Evolutionary conservation across 1,284 basidiomycete genomes (phyloP).

Genomic region (Apiotrichum sp.): DNA sequence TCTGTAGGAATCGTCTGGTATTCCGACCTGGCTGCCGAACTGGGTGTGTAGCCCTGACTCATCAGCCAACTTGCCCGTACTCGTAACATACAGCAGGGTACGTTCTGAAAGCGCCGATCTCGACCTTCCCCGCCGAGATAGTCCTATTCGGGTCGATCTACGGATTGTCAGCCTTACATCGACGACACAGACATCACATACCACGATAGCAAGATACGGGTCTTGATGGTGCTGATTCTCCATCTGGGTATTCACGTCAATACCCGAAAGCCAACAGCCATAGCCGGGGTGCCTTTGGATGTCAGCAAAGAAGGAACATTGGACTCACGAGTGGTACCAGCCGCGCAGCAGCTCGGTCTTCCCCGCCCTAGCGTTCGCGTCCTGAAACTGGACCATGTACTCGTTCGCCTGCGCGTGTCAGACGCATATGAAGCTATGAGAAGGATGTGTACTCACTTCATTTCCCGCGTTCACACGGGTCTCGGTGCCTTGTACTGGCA

Average conservation of each 20-base stretch:
- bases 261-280: slow-evolving; percentile 94
- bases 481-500: slow-evolving; percentile 98
- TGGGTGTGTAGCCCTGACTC: slow-evolving; percentile 66
- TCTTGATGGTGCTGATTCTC: slow-evolving; percentile 92
- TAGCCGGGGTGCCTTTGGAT: slow-evolving; percentile 72
- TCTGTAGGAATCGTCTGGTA: slow-evolving; percentile 90
- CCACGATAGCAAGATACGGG: slow-evolving; percentile 95
- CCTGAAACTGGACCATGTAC: slow-evolving; percentile 94
- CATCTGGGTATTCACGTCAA: slow-evolving; percentile 92
- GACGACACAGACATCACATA: slow-evolving; percentile 47
- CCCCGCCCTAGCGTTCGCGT: slow-evolving; percentile 69
- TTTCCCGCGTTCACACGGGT: slow-evolving; percentile 94
- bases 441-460: slow-evolving; percentile 50
- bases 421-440: not conserved
- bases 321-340: slow-evolving; percentile 83
- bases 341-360: slow-evolving; percentile 84
- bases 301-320: not conserved
- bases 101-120: slow-evolving; percentile 96
- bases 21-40: slow-evolving; percentile 60
- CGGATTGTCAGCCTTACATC: not conserved
- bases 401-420: slow-evolving; percentile 62
- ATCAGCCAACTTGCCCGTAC: not conserved
- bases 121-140: slow-evolving; percentile 93
- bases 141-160: slow-evolving; percentile 98
- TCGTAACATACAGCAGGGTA: slow-evolving; percentile 63